Conservation (phyloP, 1,284 basidiomycete genomes). For the Schizopora paradoxa region DNA sequence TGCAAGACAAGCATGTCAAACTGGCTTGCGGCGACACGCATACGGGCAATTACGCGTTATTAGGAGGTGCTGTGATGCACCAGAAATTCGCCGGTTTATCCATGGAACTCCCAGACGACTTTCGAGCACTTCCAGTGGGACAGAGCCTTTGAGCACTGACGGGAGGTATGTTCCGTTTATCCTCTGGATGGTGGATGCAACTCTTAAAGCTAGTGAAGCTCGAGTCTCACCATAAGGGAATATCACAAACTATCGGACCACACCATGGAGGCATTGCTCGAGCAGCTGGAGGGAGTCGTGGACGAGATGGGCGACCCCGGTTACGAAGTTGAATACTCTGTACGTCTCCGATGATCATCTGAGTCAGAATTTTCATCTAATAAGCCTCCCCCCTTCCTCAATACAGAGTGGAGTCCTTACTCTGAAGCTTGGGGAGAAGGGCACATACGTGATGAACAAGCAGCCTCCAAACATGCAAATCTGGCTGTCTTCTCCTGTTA, state of each 20-base stretch:
- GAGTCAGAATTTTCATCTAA: constrained; percentile 2
- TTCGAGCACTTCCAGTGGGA: too few species aligned
- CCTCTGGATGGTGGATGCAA: constrained; percentile 2
- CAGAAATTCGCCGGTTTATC: too few species aligned
- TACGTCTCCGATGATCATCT: constrained; percentile 39
- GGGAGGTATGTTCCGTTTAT: too few species aligned
- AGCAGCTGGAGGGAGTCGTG: constrained; percentile 72
- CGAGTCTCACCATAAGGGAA: constrained; percentile 55
- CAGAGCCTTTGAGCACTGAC: too few species aligned
- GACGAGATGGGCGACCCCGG: constrained; percentile 53
- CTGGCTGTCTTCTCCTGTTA: constrained; percentile 91
- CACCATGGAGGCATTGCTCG: constrained; percentile 80
- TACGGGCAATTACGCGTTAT: too few species aligned
- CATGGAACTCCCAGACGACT: too few species aligned
- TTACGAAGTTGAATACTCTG: constrained; percentile 93
- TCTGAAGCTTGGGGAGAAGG: constrained; percentile 72
- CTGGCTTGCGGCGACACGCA: too few species aligned
- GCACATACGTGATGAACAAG: constrained; percentile 99
- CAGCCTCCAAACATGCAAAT: constrained; percentile 99
- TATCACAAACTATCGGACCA: constrained; percentile 80
- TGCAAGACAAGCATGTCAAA: too few species aligned
- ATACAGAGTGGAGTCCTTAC: constrained; percentile 92
- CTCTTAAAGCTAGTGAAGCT: constrained; percentile 37
- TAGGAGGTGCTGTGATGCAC: too few species aligned
- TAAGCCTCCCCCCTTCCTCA: constrained; percentile 8